Conservation (phyloP, 2,329 filamentous ascomycete genomes). For the Ceratocystis variospora region DNA sequence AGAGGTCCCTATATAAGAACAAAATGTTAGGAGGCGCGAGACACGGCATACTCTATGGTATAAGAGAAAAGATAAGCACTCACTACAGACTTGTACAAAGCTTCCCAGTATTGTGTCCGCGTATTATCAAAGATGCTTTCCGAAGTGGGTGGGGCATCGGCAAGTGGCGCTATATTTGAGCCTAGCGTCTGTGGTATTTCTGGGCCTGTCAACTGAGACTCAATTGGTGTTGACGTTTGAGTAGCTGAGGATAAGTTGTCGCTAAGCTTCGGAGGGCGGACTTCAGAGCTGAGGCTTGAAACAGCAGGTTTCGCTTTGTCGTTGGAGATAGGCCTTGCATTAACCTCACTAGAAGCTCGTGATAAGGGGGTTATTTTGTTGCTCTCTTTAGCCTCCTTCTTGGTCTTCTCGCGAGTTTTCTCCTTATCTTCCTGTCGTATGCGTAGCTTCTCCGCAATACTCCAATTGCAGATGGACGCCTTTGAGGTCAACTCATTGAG, state of each 20-base stretch:
- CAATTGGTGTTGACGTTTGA: neutral
- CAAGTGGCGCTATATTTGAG: slow-evolving; percentile 8
- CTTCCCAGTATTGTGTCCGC: slow-evolving; percentile 44
- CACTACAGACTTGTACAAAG: slow-evolving; percentile 50
- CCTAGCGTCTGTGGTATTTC: neutral
- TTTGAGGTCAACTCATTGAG: slow-evolving; percentile 38
- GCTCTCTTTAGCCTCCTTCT: slow-evolving; percentile 4
- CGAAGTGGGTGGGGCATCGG: slow-evolving; percentile 26
- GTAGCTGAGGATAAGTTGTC: neutral
- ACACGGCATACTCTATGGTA: neutral
- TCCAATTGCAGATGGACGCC: slow-evolving; percentile 33
- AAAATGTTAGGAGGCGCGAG: slow-evolving; percentile 21
- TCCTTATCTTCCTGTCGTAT: slow-evolving; percentile 22
- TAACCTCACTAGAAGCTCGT: neutral
- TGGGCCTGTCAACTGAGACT: neutral
- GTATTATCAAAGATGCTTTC: slow-evolving; percentile 45
- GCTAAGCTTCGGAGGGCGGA: neutral
- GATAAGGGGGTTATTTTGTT: slow-evolving; percentile 13
- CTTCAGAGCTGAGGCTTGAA: neutral
- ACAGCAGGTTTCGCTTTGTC: slow-evolving; percentile 1
- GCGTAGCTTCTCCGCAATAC: slow-evolving; percentile 27
- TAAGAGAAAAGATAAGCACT: slow-evolving; percentile 19
- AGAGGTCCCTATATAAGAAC: slow-evolving; percentile 46
- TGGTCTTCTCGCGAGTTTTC: slow-evolving; percentile 15
- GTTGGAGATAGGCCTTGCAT: neutral